These are phyloP conservation scores for Butyriboletus loyo DNA, from an alignment of 768 basidiomycete species.

Conservation along the genomic window DNA sequence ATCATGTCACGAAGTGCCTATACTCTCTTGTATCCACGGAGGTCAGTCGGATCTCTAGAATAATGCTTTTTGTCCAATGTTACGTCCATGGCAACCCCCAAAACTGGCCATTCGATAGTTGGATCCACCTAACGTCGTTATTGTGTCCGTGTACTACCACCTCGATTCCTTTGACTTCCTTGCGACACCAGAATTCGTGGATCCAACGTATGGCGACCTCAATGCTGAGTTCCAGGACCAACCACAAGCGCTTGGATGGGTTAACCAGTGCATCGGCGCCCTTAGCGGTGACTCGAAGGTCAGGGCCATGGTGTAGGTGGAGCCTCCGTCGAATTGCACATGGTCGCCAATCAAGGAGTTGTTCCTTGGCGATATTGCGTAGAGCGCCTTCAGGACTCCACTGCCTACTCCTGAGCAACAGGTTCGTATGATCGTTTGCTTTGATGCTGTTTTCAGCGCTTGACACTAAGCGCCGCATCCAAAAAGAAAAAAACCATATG, in stretches of 20 bases:
- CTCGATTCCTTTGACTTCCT: slow-evolving; percentile 65
- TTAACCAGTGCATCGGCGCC: slow-evolving; percentile 34
- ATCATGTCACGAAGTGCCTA: slow-evolving; percentile 29
- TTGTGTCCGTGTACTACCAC: slow-evolving; percentile 67
- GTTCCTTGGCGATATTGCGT: slow-evolving; percentile 57
- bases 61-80: too few species aligned
- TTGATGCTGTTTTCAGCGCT: background rate
- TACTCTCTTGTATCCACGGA: slow-evolving; percentile 41
- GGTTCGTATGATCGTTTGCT: slow-evolving; percentile 32
- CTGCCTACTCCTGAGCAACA: slow-evolving; percentile 51
- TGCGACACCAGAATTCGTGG: slow-evolving; percentile 43
- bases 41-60: background rate
- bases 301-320: slow-evolving; percentile 63
- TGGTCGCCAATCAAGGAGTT: slow-evolving; percentile 44
- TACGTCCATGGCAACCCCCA: slow-evolving; percentile 59
- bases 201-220: slow-evolving; percentile 41
- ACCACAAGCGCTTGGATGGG: slow-evolving; percentile 38
- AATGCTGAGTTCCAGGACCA: slow-evolving; percentile 61
- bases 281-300: slow-evolving; percentile 44
- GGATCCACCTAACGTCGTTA: slow-evolving; percentile 62
- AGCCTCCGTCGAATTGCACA: slow-evolving; percentile 54
- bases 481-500: too few species aligned
- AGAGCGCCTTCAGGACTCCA: slow-evolving; percentile 56
- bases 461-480: background rate
- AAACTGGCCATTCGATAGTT: slow-evolving; percentile 65